A percentile compares a stretch with the other conserved stretches of the same genome.
Conservation (phyloP, 352 stramenopile genomes). For the Phytophthora quininea region DNA sequence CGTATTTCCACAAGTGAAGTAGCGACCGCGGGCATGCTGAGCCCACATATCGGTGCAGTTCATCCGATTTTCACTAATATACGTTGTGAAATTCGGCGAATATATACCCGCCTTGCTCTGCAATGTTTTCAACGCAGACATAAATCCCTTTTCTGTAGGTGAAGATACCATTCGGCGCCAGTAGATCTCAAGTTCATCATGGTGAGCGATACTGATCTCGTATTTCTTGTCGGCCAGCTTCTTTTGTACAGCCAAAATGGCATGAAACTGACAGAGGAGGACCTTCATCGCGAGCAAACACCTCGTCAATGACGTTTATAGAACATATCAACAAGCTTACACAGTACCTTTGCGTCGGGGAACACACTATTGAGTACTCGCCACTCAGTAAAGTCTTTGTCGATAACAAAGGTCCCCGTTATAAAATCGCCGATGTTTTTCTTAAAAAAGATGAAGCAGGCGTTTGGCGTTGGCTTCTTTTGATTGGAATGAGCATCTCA, state of each 20-base stretch:
- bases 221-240: background rate
- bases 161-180: no score
- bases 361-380: constrained; percentile 3
- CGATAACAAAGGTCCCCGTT: constrained; percentile 28
- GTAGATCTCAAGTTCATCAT: background rate
- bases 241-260: constrained; percentile 4
- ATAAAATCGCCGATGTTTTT: constrained; percentile 1
- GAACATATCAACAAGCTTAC: no score
- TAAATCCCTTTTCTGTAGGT: background rate
- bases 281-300: constrained; percentile 4
- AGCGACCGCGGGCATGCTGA: background rate
- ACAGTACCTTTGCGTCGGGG: background rate
- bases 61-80: constrained; percentile 3
- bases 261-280: constrained; percentile 16
- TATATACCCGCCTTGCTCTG: no score
- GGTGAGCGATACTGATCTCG: background rate
- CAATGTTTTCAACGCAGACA: background rate
- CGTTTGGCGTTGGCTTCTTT: constrained; percentile 16
- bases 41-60: constrained; percentile 7
- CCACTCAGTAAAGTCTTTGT: constrained; percentile 37
- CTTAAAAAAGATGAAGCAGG: constrained; percentile 14
- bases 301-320: constrained; percentile 18
- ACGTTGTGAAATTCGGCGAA: background rate
- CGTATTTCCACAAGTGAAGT: constrained; percentile 7
- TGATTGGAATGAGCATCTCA: constrained; percentile 32